phyloP scores from a whole-genome alignment of 176 grass and related monocot species.

The Carex parvula region DNA sequence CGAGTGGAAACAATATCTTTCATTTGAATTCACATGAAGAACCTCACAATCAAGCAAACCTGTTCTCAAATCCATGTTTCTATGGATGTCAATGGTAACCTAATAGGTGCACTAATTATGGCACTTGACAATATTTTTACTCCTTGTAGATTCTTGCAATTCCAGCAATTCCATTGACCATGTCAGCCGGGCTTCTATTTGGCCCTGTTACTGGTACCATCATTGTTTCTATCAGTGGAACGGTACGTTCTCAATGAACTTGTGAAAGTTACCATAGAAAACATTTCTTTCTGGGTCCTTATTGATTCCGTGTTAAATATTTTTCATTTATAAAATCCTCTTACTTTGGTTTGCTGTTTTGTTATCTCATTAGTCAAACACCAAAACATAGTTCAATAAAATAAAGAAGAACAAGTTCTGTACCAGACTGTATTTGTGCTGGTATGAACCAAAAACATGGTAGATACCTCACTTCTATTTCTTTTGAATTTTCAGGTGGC shows the following conservation, averaged over 20 bases:
- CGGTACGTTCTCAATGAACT: conserved; percentile 46
- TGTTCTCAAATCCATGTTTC: background rate
- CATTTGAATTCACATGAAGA: background rate
- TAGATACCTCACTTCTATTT: conserved; percentile 10
- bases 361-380: background rate
- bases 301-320: background rate
- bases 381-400: background rate
- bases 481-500: conserved; percentile 56
- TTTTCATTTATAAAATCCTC: background rate
- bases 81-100: background rate
- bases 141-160: conserved; percentile 73
- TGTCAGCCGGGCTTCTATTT: conserved; percentile 90
- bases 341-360: background rate
- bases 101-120: background rate
- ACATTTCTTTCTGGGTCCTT: background rate
- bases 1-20: background rate
- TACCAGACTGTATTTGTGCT: background rate
- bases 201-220: conserved; percentile 83
- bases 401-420: background rate
- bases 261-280: background rate
- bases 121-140: background rate
- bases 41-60: background rate
- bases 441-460: background rate
- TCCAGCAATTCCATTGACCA: conserved; percentile 96
- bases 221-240: conserved; percentile 92